These are phyloP conservation scores for Gossypium anomalum DNA, from an alignment of 345 rosid genomes.

Conservation along the genomic window DNA sequence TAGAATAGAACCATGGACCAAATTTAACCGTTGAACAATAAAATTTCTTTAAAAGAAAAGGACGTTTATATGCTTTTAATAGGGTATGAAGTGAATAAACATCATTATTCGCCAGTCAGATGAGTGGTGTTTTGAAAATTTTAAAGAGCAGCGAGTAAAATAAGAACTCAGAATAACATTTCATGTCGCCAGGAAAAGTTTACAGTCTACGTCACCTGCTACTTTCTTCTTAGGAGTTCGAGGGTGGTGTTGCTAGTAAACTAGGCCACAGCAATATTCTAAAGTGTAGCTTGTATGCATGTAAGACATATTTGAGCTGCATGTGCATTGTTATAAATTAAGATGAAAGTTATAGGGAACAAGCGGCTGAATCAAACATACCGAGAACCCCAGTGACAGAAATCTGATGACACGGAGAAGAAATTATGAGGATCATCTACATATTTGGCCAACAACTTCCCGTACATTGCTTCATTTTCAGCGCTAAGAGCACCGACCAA, in stretches of 20 bases:
- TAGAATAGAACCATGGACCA: neutral
- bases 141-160: neutral
- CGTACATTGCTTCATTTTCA: conserved; percentile 85
- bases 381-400: conserved; percentile 99
- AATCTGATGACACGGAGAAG: conserved; percentile 93
- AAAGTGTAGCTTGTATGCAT: neutral
- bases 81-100: neutral
- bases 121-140: neutral
- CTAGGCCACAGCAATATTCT: neutral
- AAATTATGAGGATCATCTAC: conserved; percentile 84
- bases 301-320: neutral
- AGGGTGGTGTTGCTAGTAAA: neutral
- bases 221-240: neutral
- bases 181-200: neutral
- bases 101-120: neutral
- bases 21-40: neutral
- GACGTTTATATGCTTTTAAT: neutral
- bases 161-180: neutral
- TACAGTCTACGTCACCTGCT: neutral
- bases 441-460: conserved; percentile 69
- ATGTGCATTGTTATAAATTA: neutral
- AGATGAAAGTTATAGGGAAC: neutral
- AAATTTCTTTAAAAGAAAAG: neutral
- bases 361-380: conserved; percentile 25
- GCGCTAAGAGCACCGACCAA: conserved; percentile 78